Evolutionary conservation across 768 basidiomycete species (phyloP).

Genomic region (Boletus reticuloceps): DNA sequence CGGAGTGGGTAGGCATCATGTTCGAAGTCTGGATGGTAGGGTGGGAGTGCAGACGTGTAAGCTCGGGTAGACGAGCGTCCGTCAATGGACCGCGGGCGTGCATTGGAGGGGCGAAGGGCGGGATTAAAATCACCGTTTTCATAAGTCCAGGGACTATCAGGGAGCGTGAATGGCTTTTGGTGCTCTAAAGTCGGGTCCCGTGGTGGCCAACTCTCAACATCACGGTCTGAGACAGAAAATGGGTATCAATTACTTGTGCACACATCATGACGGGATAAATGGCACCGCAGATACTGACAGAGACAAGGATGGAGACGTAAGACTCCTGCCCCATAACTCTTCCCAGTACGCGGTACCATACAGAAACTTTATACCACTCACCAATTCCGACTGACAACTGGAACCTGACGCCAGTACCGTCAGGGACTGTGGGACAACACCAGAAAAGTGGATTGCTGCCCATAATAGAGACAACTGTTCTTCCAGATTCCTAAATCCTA

Average conservation of each 20-base stretch:
- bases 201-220: constrained; percentile 67
- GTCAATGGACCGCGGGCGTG: constrained; percentile 31
- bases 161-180: constrained; percentile 45
- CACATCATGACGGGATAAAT: not conserved
- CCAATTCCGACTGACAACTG: constrained; percentile 68
- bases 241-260: constrained; percentile 5
- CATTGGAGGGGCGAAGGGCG: constrained; percentile 60
- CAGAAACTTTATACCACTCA: constrained; percentile 61
- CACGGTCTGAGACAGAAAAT: constrained; percentile 30
- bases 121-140: constrained; percentile 78
- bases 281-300: not conserved
- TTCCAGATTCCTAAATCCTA: constrained; percentile 76
- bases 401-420: constrained; percentile 76
- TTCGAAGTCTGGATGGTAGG: constrained; percentile 74
- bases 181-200: constrained; percentile 48
- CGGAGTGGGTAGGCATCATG: constrained; percentile 27
- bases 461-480: constrained; percentile 77
- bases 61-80: constrained; percentile 29
- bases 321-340: constrained; percentile 3
- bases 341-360: constrained; percentile 11
- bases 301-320: not conserved
- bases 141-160: constrained; percentile 82
- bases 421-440: constrained; percentile 73
- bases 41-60: constrained; percentile 53
- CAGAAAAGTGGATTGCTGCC: constrained; percentile 75